Conservation (phyloP, 495 filamentous ascomycete genomes). For the Tuber calosporum region DNA sequence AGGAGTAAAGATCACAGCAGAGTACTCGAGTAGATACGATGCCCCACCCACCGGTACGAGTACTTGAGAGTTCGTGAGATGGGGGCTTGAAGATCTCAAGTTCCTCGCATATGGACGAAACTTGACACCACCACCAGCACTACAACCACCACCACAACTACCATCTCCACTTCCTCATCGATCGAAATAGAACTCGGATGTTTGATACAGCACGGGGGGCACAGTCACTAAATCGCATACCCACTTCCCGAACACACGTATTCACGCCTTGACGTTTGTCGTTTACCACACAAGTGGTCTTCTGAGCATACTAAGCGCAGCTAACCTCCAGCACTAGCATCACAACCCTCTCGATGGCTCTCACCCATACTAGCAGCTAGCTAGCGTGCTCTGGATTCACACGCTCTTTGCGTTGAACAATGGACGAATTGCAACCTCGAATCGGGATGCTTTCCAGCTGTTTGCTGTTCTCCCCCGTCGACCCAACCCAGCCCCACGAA, state of each 20-base stretch:
- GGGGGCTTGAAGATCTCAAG: conserved; percentile 1
- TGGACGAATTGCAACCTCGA: conserved; percentile 3
- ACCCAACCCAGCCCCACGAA: background rate
- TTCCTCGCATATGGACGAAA: background rate
- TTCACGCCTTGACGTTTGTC: background rate
- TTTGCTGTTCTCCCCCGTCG: background rate
- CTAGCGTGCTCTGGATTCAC: background rate
- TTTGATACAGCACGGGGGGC: background rate
- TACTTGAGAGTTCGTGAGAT: background rate
- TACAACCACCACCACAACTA: background rate
- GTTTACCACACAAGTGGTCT: background rate
- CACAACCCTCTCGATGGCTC: background rate
- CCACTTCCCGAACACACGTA: background rate
- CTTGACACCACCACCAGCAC: background rate
- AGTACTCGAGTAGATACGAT: background rate
- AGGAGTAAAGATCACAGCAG: background rate
- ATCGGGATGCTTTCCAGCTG: background rate
- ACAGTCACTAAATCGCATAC: background rate
- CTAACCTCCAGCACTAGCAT: background rate
- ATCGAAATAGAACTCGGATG: background rate
- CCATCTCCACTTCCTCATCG: background rate
- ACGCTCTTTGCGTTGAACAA: background rate
- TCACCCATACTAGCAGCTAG: background rate
- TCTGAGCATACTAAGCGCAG: background rate
- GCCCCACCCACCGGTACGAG: too few relatives aligned